Evolutionary conservation across 2,329 filamentous ascomycete species (phyloP).

Genomic region (Macrophomina pseudophaseolina): DNA sequence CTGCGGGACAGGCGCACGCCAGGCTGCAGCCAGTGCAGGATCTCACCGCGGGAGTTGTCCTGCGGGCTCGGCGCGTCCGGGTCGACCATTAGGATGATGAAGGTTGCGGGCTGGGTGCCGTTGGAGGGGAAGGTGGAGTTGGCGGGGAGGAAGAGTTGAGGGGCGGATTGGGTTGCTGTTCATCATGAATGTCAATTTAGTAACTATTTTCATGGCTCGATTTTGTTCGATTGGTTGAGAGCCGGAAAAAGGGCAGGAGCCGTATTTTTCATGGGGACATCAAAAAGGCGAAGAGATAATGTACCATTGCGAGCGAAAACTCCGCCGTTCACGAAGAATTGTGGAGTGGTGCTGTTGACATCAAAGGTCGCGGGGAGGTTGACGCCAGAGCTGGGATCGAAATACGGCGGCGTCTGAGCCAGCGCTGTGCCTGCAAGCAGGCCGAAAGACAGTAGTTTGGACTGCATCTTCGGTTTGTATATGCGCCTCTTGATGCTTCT

Average conservation of each 20-base stretch:
- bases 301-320: conserved; percentile 17
- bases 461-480: neutral
- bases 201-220: too few relatives aligned
- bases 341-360: conserved; percentile 12
- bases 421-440: conserved; percentile 8
- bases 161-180: conserved; percentile 9
- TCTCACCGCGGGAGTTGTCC: conserved; percentile 5
- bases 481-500: neutral
- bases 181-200: too few relatives aligned
- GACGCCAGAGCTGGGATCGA: conserved; percentile 12
- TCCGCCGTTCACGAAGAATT: conserved; percentile 21
- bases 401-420: conserved; percentile 23
- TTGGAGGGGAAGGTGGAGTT: conserved; percentile 16
- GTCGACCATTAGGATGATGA: conserved; percentile 27
- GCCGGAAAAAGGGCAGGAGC: neutral
- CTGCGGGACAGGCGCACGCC: conserved; percentile 13
- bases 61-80: conserved; percentile 27
- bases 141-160: conserved; percentile 18
- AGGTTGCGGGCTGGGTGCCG: conserved; percentile 9
- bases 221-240: neutral
- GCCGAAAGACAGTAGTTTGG: neutral
- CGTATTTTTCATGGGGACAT: neutral
- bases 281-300: neutral
- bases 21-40: conserved; percentile 28
- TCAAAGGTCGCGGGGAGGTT: conserved; percentile 20